Evolutionary conservation across 495 filamentous ascomycete genomes (phyloP), one percentile per base, ranked within the genome.

Genomic region (Tetracladium setigerum): DNA sequence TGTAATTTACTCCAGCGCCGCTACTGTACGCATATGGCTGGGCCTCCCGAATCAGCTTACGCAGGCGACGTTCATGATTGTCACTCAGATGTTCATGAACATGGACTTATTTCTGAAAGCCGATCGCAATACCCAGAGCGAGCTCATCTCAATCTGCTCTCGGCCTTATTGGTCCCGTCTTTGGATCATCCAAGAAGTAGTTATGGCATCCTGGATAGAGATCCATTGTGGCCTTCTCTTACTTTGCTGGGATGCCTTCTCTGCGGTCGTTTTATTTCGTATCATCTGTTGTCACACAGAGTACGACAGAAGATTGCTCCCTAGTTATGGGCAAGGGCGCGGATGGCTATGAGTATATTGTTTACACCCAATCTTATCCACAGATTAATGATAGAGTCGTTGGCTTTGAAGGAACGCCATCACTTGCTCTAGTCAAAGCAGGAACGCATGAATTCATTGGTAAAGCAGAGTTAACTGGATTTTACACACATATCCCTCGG

Each of bases 1-100:
- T 12, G 9, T 36, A 13, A 61, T 66, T 7, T 64, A 58, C 32
- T 36, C 30, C 14, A 30, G 44, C 19, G 39, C 47, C 4, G 33
- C 39, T 8, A 50, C 31, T 1, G 47, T 50, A 13, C 12, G 30
- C 1, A 18, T 50, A 10, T 50, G 47, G 47, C 24, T 50, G 1
- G 47, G 47, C 4, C 13, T 38, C 4, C 32, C 33, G 17, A 38
- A 49, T 18, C 22, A 49, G 12, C 16, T 24, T 24, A 33, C 38
- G 9, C 2, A 1, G 11, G 41, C 16, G 15, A 38, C 46, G 4
- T 41, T 49, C n/a, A 8, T 12, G 15, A 37, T 14, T 15, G 18
- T 49, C 15, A 18, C 22, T 14, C 12, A 38, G 8, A 13, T 41
- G 22, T 32, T 34, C 15, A 8, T 24, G 12, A 14, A 22, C 6